These are phyloP conservation scores for Ambrosia trifida DNA, from an alignment of 129 eudicot species.

Conservation along the genomic window DNA sequence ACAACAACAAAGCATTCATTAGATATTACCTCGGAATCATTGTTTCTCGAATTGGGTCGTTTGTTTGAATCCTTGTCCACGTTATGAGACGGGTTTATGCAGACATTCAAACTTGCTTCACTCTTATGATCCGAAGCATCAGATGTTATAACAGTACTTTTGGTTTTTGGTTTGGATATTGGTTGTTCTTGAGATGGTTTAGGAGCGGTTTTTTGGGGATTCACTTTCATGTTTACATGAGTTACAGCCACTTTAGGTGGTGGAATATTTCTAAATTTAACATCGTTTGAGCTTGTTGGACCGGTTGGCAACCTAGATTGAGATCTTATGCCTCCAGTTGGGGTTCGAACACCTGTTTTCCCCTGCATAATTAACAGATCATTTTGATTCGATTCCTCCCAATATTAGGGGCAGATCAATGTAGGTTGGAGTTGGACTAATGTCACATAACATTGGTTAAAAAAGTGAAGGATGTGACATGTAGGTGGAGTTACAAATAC, in stretches of 20 bases:
- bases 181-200: conserved; percentile 35
- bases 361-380: too few species aligned
- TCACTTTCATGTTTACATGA: conserved; percentile 35
- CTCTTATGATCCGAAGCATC: conserved; percentile 21
- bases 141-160: conserved; percentile 18
- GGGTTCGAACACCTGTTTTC: conserved; percentile 10
- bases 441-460: too few species aligned
- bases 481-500: too few species aligned
- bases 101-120: conserved; percentile 19
- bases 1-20: background rate
- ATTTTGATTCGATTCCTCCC: too few species aligned
- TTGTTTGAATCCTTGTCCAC: background rate
- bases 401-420: too few species aligned
- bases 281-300: conserved; percentile 3
- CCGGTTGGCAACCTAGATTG: background rate
- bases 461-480: too few species aligned
- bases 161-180: conserved; percentile 19
- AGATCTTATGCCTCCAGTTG: conserved; percentile 11
- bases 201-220: conserved; percentile 25
- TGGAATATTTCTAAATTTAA: background rate
- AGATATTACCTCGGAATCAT: background rate
- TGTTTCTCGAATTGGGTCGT: background rate
- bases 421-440: too few species aligned
- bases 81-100: background rate
- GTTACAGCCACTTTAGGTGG: conserved; percentile 21